Evolutionary conservation across 345 rosid genomes (phyloP), one percentile per base, ranked within the genome.

Genomic region (Mangifera indica): DNA sequence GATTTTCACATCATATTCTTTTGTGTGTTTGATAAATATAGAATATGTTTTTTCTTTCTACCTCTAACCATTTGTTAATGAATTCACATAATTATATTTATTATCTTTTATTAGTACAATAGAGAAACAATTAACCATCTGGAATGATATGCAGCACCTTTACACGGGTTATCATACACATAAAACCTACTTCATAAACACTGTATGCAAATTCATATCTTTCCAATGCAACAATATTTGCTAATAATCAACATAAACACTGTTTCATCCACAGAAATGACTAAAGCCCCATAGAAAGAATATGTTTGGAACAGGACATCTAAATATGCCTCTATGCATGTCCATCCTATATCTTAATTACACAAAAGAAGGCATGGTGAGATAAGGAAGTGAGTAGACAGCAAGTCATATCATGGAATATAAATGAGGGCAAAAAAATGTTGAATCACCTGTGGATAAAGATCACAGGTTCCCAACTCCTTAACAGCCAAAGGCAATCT

Each of bases 391-490:
- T 37, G 12, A 56, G 54, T n/a, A 58, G 25, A 61, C 7, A 52
- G 26, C 12, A 55, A 48, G 44, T 14, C 52, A 63, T 48, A 12
- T 67, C 20, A 8, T 56, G 22, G 40, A 58, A 71, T 29, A 59
- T 57, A 72, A 70, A 83, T 10, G 20, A 69, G 52, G 24, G 55
- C 49, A 66, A 76, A 44, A 84, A 69, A 73, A 51, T 25, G 67
- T 29, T 40, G 53, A 85, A 90, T 87, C 80, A 95, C 99, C 78
- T 96, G 99, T 63, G 99, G 99, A 79, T 96, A 96, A 72, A 96
- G 99, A 84, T 96, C 99, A 74, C 99, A 96, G 54, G 95, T 96
- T 74, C 99, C 99, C 88, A 96, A 71, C 84, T 96, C 99, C 85
- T 96, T 96, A 59, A 96, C 97, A 79, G 95, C 90, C 87, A 93